Conservation (phyloP, 306 rosid genomes). For the Malus asiatica region DNA sequence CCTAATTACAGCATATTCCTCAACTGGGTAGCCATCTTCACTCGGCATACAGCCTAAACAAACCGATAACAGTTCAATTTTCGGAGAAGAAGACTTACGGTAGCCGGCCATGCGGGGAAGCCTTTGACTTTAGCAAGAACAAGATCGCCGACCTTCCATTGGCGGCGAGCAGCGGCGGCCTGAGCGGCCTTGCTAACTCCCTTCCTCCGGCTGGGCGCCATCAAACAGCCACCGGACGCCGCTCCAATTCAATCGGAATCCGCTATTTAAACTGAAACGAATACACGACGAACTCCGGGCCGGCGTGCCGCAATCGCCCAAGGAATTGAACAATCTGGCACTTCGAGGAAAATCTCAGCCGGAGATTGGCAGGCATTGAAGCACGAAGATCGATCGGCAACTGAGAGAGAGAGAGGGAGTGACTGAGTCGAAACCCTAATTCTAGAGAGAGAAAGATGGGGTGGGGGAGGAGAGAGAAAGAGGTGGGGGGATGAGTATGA, state of each 20-base stretch:
- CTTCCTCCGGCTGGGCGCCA: constrained; percentile 85
- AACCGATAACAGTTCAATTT: not conserved
- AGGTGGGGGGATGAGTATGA: not conserved
- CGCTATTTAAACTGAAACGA: constrained; percentile 34
- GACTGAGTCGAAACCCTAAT: constrained; percentile 43
- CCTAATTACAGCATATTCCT: constrained; percentile 10
- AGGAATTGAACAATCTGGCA: constrained; percentile 34
- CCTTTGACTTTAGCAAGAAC: constrained; percentile 95
- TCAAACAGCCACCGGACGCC: constrained; percentile 17
- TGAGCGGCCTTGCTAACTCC: constrained; percentile 72
- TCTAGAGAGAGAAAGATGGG: constrained; percentile 8
- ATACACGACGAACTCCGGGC: constrained; percentile 1
- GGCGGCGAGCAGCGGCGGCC: constrained; percentile 77
- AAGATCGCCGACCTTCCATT: constrained; percentile 95
- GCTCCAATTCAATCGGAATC: constrained; percentile 26
- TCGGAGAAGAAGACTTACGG: constrained; percentile 28
- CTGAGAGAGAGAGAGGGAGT: not conserved
- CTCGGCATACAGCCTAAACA: not conserved
- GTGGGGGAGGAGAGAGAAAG: not conserved
- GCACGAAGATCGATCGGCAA: constrained; percentile 12
- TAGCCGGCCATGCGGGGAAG: constrained; percentile 98
- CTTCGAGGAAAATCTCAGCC: constrained; percentile 16
- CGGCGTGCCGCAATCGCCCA: constrained; percentile 35
- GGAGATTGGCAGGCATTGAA: constrained; percentile 64
- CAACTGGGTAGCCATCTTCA: not conserved